Conservation (phyloP, 129 eudicot species). For the Helianthus tuberosus region DNA sequence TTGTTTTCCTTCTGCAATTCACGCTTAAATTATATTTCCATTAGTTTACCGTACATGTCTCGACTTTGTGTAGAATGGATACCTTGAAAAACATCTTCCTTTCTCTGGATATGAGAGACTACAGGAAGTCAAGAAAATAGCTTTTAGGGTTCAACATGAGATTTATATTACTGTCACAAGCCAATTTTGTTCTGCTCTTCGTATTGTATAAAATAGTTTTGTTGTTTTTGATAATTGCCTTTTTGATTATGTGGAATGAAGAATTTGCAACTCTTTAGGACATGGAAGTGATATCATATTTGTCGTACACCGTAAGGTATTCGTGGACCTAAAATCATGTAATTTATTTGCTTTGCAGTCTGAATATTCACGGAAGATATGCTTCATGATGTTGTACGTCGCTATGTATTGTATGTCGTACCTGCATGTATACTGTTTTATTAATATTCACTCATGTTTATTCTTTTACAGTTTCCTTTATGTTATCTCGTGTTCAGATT, state of each 20-base stretch:
- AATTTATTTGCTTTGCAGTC: conserved; percentile 46
- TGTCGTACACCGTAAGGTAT: conserved; percentile 1
- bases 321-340: background rate
- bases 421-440: too few relatives aligned
- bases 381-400: conserved; percentile 48
- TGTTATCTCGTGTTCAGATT: too few relatives aligned
- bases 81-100: conserved; percentile 73
- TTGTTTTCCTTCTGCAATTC: too few relatives aligned
- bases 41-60: too few relatives aligned
- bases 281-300: conserved; percentile 13
- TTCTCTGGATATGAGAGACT: conserved; percentile 73
- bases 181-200: conserved; percentile 40
- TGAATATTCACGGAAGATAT: conserved; percentile 72
- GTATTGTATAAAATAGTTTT: background rate
- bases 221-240: too few relatives aligned
- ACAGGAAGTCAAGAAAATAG: conserved; percentile 58
- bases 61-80: conserved; percentile 49
- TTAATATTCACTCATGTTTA: too few relatives aligned
- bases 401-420: too few relatives aligned
- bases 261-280: conserved; percentile 7
- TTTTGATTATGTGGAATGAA: too few relatives aligned
- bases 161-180: conserved; percentile 63
- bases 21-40: too few relatives aligned
- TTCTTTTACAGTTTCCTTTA: too few relatives aligned
- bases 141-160: conserved; percentile 66